phyloP scores from a whole-genome alignment of 805 yeast genomes.

The Yarrowia bubula region DNA sequence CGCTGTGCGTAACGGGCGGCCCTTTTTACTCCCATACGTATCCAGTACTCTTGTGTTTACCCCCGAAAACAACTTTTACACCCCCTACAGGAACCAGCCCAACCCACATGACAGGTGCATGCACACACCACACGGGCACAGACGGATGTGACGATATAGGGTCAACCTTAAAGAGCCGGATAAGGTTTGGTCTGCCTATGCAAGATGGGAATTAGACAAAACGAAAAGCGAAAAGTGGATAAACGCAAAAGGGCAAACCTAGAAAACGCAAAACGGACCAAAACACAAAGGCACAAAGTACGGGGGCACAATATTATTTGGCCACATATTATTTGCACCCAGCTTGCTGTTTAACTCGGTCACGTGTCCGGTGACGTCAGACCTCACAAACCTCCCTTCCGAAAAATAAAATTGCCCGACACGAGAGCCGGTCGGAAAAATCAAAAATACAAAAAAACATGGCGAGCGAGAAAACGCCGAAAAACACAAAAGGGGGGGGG shows the following conservation, averaged over 20 bases:
- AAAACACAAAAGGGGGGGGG: too few species aligned
- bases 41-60: neutral
- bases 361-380: constrained; percentile 9
- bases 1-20: neutral
- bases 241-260: neutral
- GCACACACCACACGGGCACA: constrained; percentile 21
- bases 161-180: neutral
- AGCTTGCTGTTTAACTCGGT: constrained; percentile 11
- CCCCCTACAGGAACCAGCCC: neutral
- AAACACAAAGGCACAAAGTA: neutral
- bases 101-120: constrained; percentile 19
- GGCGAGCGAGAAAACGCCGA: too few species aligned
- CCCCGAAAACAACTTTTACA: neutral
- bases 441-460: neutral
- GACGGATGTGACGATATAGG: constrained; percentile 23
- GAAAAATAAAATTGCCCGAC: too few species aligned
- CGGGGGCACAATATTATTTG: neutral
- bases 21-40: neutral
- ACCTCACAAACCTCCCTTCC: too few species aligned
- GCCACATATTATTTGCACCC: neutral
- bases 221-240: constrained; percentile 11
- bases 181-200: neutral
- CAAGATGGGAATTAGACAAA: constrained; percentile 6
- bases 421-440: neutral
- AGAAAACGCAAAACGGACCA: neutral